Evolutionary conservation across 306 rosid genomes (phyloP).

Genomic region (Ceratonia siliqua): DNA sequence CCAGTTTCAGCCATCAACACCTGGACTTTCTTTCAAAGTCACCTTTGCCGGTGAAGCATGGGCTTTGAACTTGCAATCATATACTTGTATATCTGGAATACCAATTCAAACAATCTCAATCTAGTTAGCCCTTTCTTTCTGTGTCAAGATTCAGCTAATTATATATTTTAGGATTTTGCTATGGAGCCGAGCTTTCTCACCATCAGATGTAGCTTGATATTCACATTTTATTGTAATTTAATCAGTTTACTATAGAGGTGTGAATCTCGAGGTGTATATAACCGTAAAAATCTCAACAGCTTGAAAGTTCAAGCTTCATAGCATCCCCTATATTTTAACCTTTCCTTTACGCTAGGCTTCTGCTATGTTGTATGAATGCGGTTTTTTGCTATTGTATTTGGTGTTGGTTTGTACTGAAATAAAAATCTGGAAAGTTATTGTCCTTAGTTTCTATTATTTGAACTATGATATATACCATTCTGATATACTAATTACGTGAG

Average conservation of each 20-base stretch:
- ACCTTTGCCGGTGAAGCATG: background rate
- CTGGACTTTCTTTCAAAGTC: background rate
- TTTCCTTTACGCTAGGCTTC: constrained; percentile 28
- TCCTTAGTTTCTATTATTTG: constrained; percentile 6
- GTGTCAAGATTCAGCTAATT: constrained; percentile 12
- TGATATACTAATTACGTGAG: constrained; percentile 14
- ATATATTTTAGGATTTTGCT: too few species aligned
- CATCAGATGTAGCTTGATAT: too few species aligned
- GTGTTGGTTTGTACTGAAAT: constrained; percentile 12
- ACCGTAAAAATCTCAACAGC: too few species aligned
- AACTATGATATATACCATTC: background rate
- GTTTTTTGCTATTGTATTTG: constrained; percentile 17
- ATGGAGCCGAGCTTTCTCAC: too few species aligned
- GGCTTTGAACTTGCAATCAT: constrained; percentile 9
- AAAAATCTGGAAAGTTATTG: background rate
- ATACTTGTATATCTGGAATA: too few species aligned
- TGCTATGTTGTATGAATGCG: constrained; percentile 8
- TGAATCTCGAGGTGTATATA: too few species aligned
- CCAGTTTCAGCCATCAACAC: constrained; percentile 6
- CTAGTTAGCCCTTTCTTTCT: background rate
- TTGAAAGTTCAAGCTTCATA: too few species aligned
- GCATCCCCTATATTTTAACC: constrained; percentile 20
- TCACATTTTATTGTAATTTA: too few species aligned
- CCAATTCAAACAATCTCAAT: background rate
- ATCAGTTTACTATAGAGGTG: too few species aligned